Evolutionary conservation across 495 filamentous ascomycete genomes (phyloP).

Genomic region (Podospora australis): DNA sequence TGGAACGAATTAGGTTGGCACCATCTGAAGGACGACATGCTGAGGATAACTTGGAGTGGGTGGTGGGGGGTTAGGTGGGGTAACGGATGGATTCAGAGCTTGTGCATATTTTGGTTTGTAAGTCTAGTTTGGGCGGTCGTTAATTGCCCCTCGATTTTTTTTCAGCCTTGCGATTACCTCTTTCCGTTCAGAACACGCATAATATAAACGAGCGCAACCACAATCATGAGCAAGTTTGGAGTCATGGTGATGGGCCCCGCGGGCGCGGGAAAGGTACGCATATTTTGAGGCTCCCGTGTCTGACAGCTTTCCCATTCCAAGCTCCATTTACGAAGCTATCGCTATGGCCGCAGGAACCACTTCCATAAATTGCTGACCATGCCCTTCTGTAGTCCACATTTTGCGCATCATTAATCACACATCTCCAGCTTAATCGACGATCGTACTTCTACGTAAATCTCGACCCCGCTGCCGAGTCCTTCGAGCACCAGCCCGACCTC

Average conservation of each 20-base stretch:
- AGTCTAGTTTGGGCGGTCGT: too few relatives aligned
- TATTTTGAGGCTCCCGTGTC: too few relatives aligned
- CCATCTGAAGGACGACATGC: too few relatives aligned
- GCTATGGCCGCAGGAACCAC: background rate
- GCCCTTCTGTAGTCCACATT: constrained; percentile 68
- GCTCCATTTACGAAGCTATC: background rate
- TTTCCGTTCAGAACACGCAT: background rate
- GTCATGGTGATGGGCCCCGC: constrained; percentile 92
- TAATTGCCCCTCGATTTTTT: too few relatives aligned
- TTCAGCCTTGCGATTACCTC: background rate
- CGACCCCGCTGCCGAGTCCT: constrained; percentile 90
- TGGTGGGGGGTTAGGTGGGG: too few relatives aligned
- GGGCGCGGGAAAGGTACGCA: constrained; percentile 73
- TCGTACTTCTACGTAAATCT: constrained; percentile 95
- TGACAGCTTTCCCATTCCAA: background rate
- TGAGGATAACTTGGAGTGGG: too few relatives aligned
- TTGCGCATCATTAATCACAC: constrained; percentile 85
- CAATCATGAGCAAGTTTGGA: constrained; percentile 83
- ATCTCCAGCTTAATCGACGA: constrained; percentile 79
- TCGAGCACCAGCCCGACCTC: constrained; percentile 85
- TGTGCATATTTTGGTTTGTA: too few relatives aligned
- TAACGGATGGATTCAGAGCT: too few relatives aligned
- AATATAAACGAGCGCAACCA: too few relatives aligned
- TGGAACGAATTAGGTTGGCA: too few relatives aligned
- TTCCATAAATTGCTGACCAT: constrained; percentile 9